Percentiles rank a stretch among this genome's conserved stretches.
Conservation (phyloP, 2,329 filamentous ascomycete species). For the Colletotrichum lupini region DNA sequence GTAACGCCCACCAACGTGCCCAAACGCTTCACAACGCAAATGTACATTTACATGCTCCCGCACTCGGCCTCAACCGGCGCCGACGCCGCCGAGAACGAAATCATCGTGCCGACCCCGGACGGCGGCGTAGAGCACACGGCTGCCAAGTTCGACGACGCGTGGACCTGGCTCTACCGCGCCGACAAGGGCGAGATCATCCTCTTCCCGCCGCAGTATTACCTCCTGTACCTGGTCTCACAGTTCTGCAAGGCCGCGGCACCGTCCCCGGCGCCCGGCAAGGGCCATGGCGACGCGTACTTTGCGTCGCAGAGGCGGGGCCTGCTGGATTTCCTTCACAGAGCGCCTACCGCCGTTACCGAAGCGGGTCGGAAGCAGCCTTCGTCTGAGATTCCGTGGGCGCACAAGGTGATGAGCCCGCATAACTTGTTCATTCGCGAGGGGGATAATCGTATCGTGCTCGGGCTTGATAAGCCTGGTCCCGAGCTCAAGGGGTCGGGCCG, state of each 20-base stretch:
- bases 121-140: slow-evolving; percentile 75
- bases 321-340: slow-evolving; percentile 60
- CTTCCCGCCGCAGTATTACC: slow-evolving; percentile 89
- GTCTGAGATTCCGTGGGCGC: slow-evolving; percentile 62
- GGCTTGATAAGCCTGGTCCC: slow-evolving; percentile 66
- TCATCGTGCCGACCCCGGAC: slow-evolving; percentile 76
- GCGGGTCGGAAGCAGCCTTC: slow-evolving; percentile 53
- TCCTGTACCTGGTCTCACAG: slow-evolving; percentile 68
- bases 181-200: slow-evolving; percentile 77
- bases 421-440: slow-evolving; percentile 55
- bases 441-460: slow-evolving; percentile 63
- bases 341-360: slow-evolving; percentile 54
- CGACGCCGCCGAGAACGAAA: slow-evolving; percentile 57
- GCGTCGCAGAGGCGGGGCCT: slow-evolving; percentile 63
- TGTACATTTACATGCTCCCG: slow-evolving; percentile 94
- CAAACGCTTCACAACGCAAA: slow-evolving; percentile 91
- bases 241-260: slow-evolving; percentile 57
- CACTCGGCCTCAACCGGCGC: slow-evolving; percentile 50
- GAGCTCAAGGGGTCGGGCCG: slow-evolving; percentile 61
- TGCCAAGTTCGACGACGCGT: slow-evolving; percentile 79
- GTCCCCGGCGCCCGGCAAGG: slow-evolving; percentile 38
- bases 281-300: slow-evolving; percentile 48
- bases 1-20: slow-evolving; percentile 80
- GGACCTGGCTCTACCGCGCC: slow-evolving; percentile 76
- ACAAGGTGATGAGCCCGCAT: slow-evolving; percentile 71